Base-by-base conservation (phyloP, 768 basidiomycete species). In the Daedaleopsis sinensis region DNA sequence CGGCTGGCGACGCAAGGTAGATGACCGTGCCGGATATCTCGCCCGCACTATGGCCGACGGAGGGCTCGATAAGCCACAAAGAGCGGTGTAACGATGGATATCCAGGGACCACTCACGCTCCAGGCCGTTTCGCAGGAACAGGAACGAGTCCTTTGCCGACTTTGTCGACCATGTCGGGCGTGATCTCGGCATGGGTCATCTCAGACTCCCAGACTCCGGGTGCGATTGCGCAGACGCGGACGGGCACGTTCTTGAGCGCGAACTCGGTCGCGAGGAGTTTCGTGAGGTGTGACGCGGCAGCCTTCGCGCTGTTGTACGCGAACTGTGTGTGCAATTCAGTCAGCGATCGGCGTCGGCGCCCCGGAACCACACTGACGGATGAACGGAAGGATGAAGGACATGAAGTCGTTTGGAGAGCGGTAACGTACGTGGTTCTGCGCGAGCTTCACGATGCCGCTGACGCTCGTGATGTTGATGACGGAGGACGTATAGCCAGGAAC, bases 1-100 rank as follows among this genome's bases (percentile, higher is more conserved):
- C 90, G 2, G 90, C 88, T 11, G 78, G 82, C 11, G 90, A 91
- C 8, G 83, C 88, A 6, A 94, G 81, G 71, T 90, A 92, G 6
- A 93, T 80, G 0, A 78, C 90, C 10, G 91, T 90, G 9, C 88
- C 91, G 10, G 89, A 90, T 76, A 92, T 86, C 69, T 93, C 92
- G 61, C 82, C 78, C 1, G 81, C 84, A 46, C 91, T 92, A 54
- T 13, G 39, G 19, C 36, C 5, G 27, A n/a, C 18, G 39, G 19
- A 37, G 9, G 27, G 23, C 18, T 43, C 48, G 44, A 42, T 52
- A n/a, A 19, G 42, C 21, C 27, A 32, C 27, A 32, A 7, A 32
- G 55, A 62, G 39, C 23, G 19, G 19, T 55, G 21, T 38, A 19
- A 23, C 16, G 10, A 62, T 16, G 16, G 21, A 23, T 27, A 12